A percentile compares a stretch with the other conserved stretches of the same genome.
These are phyloP conservation scores for Pyrenochaeta sp. DNA, from an alignment of 2,329 filamentous ascomycete species.

Conservation along the genomic window DNA sequence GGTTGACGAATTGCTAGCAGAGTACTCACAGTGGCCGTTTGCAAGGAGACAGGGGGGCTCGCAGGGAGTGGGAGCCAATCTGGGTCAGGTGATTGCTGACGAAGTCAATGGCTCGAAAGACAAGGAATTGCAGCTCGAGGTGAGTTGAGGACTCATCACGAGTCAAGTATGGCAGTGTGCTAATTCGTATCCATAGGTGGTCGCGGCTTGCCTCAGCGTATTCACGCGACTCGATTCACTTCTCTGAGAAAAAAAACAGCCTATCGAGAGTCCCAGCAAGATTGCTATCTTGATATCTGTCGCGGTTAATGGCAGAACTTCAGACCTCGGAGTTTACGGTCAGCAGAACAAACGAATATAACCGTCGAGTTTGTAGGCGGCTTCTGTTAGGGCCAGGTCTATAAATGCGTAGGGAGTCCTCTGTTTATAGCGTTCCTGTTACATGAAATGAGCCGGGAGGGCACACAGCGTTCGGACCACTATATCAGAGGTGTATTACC, in stretches of 20 bases:
- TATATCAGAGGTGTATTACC: slow-evolving; percentile 4
- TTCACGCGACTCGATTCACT: slow-evolving; percentile 97
- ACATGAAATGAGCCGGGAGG: slow-evolving; percentile 29
- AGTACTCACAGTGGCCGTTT: slow-evolving; percentile 98
- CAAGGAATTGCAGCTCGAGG: slow-evolving; percentile 95
- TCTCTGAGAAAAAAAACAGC: slow-evolving; percentile 64
- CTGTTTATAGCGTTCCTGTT: slow-evolving; percentile 41
- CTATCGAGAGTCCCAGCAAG: not conserved
- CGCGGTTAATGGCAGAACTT: slow-evolving; percentile 16
- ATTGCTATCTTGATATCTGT: slow-evolving; percentile 5
- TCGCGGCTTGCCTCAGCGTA: slow-evolving; percentile 94
- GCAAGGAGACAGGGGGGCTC: slow-evolving; percentile 78
- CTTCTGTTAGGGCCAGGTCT: slow-evolving; percentile 10
- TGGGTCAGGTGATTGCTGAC: slow-evolving; percentile 86
- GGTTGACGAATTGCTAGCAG: slow-evolving; percentile 92
- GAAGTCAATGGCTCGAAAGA: slow-evolving; percentile 89
- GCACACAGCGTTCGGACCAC: slow-evolving; percentile 34
- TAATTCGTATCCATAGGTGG: slow-evolving; percentile 62
- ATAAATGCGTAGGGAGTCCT: slow-evolving; percentile 21
- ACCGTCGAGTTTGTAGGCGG: slow-evolving; percentile 12
- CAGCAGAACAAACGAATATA: slow-evolving; percentile 17
- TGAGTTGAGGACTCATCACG: slow-evolving; percentile 53
- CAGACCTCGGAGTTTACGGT: slow-evolving; percentile 8
- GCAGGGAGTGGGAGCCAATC: slow-evolving; percentile 88
- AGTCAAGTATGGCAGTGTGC: slow-evolving; percentile 10